Evolutionary conservation across 2,329 filamentous ascomycete genomes (phyloP).

Genomic region (Xylaria sp.): DNA sequence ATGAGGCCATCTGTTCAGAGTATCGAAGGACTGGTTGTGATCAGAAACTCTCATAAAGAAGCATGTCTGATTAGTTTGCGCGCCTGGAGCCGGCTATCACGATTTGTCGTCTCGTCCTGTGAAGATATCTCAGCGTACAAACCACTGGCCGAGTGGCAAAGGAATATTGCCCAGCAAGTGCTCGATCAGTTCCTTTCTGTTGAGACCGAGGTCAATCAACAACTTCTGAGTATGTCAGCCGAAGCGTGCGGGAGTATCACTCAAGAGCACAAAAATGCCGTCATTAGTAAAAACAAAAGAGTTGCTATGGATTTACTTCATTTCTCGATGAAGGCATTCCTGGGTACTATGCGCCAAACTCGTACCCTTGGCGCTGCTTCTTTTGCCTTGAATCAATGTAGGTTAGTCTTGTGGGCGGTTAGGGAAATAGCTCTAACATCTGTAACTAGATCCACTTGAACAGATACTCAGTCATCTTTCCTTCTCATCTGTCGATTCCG

Average conservation of each 20-base stretch:
- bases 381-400: constrained; percentile 61
- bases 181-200: constrained; percentile 68
- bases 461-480: constrained; percentile 63
- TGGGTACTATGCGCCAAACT: constrained; percentile 63
- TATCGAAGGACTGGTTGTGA: constrained; percentile 69
- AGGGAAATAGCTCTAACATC: constrained; percentile 33
- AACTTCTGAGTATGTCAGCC: constrained; percentile 62
- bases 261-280: constrained; percentile 59
- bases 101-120: constrained; percentile 64
- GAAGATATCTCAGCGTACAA: constrained; percentile 56
- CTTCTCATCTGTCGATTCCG: constrained; percentile 55
- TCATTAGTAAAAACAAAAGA: constrained; percentile 64
- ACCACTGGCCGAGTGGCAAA: constrained; percentile 67
- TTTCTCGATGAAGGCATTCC: constrained; percentile 60
- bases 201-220: constrained; percentile 66
- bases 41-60: constrained; percentile 72
- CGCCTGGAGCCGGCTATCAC: constrained; percentile 71
- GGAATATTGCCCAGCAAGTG: constrained; percentile 66
- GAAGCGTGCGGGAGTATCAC: constrained; percentile 53
- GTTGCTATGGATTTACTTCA: constrained; percentile 65
- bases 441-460: constrained; percentile 57
- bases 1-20: constrained; percentile 64
- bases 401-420: constrained; percentile 27
- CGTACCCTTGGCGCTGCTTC: constrained; percentile 59
- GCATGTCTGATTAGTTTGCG: constrained; percentile 72